Evolutionary conservation across 2,329 filamentous ascomycete species (phyloP).

Genomic region (Botrytis cinerea): DNA sequence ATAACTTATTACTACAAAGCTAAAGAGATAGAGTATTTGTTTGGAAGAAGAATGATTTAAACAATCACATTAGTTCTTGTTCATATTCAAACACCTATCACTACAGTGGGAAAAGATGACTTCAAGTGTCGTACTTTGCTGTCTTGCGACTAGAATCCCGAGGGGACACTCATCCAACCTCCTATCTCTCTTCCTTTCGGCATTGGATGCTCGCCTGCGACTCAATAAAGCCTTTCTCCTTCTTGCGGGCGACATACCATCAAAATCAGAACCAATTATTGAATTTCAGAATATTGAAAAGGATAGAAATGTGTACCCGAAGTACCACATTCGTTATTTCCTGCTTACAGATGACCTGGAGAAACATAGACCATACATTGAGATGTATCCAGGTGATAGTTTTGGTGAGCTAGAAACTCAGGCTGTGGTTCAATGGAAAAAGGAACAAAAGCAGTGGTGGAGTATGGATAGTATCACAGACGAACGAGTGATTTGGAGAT

Average conservation of each 20-base stretch:
- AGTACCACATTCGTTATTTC: neutral
- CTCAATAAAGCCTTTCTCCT: neutral
- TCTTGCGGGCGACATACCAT: neutral
- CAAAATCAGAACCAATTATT: neutral
- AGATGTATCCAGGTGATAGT: constrained; percentile 7
- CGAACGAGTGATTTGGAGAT: constrained; percentile 5
- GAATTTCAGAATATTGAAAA: neutral
- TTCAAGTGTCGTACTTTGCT: neutral
- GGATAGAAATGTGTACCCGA: neutral
- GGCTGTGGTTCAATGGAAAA: neutral
- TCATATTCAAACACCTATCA: neutral
- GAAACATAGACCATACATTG: constrained; percentile 11
- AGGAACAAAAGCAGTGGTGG: neutral
- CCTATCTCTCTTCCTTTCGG: neutral
- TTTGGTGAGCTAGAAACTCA: neutral
- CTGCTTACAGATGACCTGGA: neutral
- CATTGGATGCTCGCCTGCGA: neutral
- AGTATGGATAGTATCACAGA: neutral
- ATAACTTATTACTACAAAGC: neutral
- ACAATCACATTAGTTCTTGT: neutral
- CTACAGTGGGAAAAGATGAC: neutral
- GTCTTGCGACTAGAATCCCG: neutral
- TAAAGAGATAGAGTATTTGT: neutral
- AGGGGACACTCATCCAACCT: neutral
- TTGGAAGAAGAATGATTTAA: neutral